Evolutionary conservation across 495 filamentous ascomycete genomes (phyloP), one percentile per base, ranked within the genome.

Genomic region (Penicillium lagena): DNA sequence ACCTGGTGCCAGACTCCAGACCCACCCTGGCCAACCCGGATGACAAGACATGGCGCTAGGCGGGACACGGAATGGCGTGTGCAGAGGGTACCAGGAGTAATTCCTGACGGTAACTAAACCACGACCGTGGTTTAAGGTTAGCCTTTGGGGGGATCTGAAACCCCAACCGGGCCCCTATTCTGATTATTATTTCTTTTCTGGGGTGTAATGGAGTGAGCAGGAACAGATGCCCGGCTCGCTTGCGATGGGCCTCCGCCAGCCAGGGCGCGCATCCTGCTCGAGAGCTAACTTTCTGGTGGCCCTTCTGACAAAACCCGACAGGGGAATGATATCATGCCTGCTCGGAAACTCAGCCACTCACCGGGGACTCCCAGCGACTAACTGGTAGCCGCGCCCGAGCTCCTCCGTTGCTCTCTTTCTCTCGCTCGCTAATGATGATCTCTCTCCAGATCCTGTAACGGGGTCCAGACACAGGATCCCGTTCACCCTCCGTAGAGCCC

Each of bases 41-140:
- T 37, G 47, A 46, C 43, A 47, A 36, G 28, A 39, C 27, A 22
- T 22, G 22, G 22, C 6, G 22, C 38, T 41, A 51, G 42, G 22
- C 48, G 29, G 37, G 36, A 34, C 33, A 11, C 12, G 48, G 37
- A 11, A 45, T 40, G 35, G 55, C 48, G 52, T 49, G 52, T 52
- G 22, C 22, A 22, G 49, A 46, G 49, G 53, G 52, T 56, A 56
- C 53, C 46, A 56, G 53, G 49, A 38, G 35, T 38, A 27, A 34
- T 32, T 35, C 40, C 35, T 41, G 33, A 12, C 39, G 33, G 12
- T 22, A 22, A 22, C 22, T 17, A 17, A 17, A 17, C 15, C 1
- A 1, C 15, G 4, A 22, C 22, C 22, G 3, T 3, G 22, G 22
- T 22, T 22, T 22, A 22, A 22, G 22, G 22, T 22, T 22, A 22